Evolutionary conservation across 495 filamentous ascomycete species (phyloP).

Genomic region (Penicillium silybi): DNA sequence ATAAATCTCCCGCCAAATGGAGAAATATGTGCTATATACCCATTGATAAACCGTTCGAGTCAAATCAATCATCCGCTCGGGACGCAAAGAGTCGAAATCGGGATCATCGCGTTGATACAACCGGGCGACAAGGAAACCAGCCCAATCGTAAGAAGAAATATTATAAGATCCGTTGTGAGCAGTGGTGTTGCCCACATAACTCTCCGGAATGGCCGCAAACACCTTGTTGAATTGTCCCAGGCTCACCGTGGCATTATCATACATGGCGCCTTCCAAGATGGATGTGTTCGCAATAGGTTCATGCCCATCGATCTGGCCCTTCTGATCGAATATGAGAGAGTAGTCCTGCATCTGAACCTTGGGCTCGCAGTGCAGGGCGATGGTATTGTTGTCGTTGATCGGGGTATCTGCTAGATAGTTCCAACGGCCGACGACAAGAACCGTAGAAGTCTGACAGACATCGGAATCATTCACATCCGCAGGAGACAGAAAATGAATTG

Average conservation of each 20-base stretch:
- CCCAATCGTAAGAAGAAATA: constrained; percentile 40
- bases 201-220: constrained; percentile 38
- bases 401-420: constrained; percentile 26
- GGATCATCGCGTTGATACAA: constrained; percentile 30
- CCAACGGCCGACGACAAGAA: constrained; percentile 40
- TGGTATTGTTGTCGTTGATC: constrained; percentile 29
- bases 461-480: constrained; percentile 19
- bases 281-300: constrained; percentile 15
- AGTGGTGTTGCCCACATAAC: constrained; percentile 29
- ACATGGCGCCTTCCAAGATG: constrained; percentile 31
- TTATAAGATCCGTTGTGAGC: constrained; percentile 25
- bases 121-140: constrained; percentile 37
- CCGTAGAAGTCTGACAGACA: constrained; percentile 33
- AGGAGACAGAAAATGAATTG: constrained; percentile 38
- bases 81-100: constrained; percentile 25
- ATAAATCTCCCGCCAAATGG: constrained; percentile 36
- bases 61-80: constrained; percentile 20
- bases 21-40: constrained; percentile 43
- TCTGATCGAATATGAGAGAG: constrained; percentile 31
- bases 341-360: constrained; percentile 22
- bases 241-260: constrained; percentile 37
- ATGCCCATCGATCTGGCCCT: constrained; percentile 28
- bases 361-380: constrained; percentile 39
- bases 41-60: constrained; percentile 39
- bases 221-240: constrained; percentile 42